These are phyloP conservation scores for Podosphaera aphanis DNA, from an alignment of 2,329 filamentous ascomycete species.

Conservation along the genomic window DNA sequence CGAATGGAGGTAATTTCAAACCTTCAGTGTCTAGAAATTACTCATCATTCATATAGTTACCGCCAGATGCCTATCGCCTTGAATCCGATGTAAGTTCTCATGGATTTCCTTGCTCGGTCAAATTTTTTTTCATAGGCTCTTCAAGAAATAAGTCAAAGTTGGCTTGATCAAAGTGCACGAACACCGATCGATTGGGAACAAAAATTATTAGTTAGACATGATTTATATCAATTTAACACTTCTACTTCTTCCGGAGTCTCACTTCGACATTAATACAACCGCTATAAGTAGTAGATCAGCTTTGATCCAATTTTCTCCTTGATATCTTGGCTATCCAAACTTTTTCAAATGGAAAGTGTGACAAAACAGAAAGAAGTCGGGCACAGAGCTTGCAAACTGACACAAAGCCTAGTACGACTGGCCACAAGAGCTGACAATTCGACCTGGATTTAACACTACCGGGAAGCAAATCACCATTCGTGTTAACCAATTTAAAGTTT, in stretches of 20 bases:
- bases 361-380: too few relatives aligned
- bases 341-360: too few relatives aligned
- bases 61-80: conserved; percentile 29
- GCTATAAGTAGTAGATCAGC: too few relatives aligned
- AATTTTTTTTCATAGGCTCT: not conserved
- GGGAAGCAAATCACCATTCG: conserved; percentile 30
- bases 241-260: not conserved
- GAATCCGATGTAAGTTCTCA: conserved; percentile 15
- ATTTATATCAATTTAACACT: not conserved
- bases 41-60: conserved; percentile 19
- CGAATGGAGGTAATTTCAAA: conserved; percentile 20
- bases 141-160: too few relatives aligned
- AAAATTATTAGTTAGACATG: not conserved
- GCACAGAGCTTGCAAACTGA: conserved; percentile 17
- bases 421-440: conserved; percentile 15
- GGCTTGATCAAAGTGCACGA: too few relatives aligned
- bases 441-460: conserved; percentile 32
- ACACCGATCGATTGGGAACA: not conserved
- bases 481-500: conserved; percentile 57
- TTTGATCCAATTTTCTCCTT: too few relatives aligned
- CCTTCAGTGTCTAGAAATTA: not conserved
- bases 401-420: conserved; percentile 17
- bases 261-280: too few relatives aligned
- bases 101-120: not conserved
- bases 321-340: too few relatives aligned